A percentile compares a stretch with the other conserved stretches of the same genome.
Conservation (phyloP, 1,139 yeast species). For the Magnusiomyces starmeri region DNA sequence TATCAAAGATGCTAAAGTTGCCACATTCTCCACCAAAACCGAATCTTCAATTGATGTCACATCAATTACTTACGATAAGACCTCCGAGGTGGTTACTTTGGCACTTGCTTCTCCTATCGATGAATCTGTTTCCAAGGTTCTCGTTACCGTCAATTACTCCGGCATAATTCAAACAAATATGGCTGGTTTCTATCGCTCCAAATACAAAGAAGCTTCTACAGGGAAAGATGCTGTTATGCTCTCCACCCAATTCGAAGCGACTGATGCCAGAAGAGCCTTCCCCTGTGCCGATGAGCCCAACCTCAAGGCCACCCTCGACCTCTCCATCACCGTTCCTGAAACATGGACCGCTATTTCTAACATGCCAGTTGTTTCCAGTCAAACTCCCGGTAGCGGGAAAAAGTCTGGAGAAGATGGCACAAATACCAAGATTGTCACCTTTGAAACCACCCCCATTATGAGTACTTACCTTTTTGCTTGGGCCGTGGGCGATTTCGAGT, state of each 20-base stretch:
- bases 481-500: conserved; percentile 70
- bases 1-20: conserved; percentile 19
- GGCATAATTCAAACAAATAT: conserved; percentile 56
- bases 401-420: conserved; percentile 29
- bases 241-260: conserved; percentile 84
- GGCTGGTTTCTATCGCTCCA: conserved; percentile 83
- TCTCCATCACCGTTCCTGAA: conserved; percentile 53
- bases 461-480: conserved; percentile 71
- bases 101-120: conserved; percentile 25
- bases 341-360: conserved; percentile 65
- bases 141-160: conserved; percentile 37
- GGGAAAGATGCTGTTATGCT: conserved; percentile 62
- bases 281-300: conserved; percentile 89
- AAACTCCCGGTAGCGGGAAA: conserved; percentile 43
- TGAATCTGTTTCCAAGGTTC: conserved; percentile 23
- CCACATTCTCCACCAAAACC: conserved; percentile 22
- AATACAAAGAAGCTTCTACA: conserved; percentile 43
- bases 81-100: conserved; percentile 33
- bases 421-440: conserved; percentile 35
- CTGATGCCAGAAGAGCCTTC: conserved; percentile 85
- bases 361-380: conserved; percentile 60
- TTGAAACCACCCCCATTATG: conserved; percentile 61
- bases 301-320: conserved; percentile 68
- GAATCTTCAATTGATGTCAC: conserved; percentile 21
- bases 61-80: conserved; percentile 22